Evolutionary conservation across 1,284 basidiomycete genomes (phyloP).

Genomic region (Malassezia furfur): DNA sequence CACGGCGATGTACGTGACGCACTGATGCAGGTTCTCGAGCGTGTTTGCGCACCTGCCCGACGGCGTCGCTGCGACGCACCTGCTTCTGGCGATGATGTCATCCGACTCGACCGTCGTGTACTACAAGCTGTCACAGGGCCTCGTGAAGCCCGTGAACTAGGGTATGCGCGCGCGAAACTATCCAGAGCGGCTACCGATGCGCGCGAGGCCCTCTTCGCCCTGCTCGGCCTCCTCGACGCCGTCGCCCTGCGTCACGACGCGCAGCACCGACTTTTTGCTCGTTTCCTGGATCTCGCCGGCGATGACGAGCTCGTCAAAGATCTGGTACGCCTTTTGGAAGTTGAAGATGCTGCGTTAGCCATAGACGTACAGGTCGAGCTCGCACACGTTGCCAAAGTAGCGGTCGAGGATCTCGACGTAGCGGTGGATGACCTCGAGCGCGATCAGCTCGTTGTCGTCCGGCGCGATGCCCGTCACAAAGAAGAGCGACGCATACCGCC

Average conservation of each 20-base stretch:
- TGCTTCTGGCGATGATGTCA: slow-evolving; percentile 39
- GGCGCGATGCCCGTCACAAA: slow-evolving; percentile 87
- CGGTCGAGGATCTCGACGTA: slow-evolving; percentile 98
- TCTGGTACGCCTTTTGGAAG: slow-evolving; percentile 47
- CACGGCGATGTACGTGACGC: slow-evolving; percentile 2
- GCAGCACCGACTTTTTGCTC: slow-evolving; percentile 90
- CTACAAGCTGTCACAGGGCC: slow-evolving; percentile 35
- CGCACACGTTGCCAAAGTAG: slow-evolving; percentile 81
- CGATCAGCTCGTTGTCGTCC: slow-evolving; percentile 81
- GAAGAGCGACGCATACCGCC: slow-evolving; percentile 94
- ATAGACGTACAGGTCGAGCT: slow-evolving; percentile 35
- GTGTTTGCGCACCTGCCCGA: slow-evolving; percentile 21
- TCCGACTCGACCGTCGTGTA: slow-evolving; percentile 42
- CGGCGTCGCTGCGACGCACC: slow-evolving; percentile 19
- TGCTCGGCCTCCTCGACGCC: slow-evolving; percentile 48
- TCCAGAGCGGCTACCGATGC: slow-evolving; percentile 37
- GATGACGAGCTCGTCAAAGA: slow-evolving; percentile 89
- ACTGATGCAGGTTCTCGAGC: slow-evolving; percentile 7
- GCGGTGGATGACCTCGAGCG: slow-evolving; percentile 91
- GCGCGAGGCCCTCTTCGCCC: slow-evolving; percentile 43
- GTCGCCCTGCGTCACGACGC: slow-evolving; percentile 58
- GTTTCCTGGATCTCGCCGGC: slow-evolving; percentile 97
- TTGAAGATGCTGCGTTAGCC: slow-evolving; percentile 38
- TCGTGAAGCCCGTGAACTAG: slow-evolving; percentile 45
- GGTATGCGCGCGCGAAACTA: slow-evolving; percentile 4